phyloP scores from a whole-genome alignment of 345 rosid species.

The Eutrema japonicum region DNA sequence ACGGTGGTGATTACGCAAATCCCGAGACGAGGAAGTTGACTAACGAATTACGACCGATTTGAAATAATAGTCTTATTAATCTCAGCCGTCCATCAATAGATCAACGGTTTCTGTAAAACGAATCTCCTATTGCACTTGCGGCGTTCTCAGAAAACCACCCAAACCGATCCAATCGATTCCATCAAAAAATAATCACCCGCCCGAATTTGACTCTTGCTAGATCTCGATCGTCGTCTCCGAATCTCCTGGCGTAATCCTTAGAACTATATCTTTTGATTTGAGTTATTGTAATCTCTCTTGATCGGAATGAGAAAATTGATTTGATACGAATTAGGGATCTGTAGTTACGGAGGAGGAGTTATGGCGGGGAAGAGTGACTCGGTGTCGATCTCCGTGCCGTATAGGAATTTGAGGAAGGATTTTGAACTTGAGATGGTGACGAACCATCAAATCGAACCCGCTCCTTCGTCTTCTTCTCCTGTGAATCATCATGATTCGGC shows the following conservation, averaged over 20 bases:
- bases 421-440: slow-evolving; percentile 72
- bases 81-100: slow-evolving; percentile 22
- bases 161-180: slow-evolving; percentile 32
- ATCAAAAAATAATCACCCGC: slow-evolving; percentile 12
- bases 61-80: slow-evolving; percentile 8
- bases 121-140: slow-evolving; percentile 11
- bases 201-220: slow-evolving; percentile 36
- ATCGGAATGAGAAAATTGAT: slow-evolving; percentile 24
- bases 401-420: slow-evolving; percentile 77
- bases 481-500: slow-evolving; percentile 37
- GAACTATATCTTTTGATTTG: slow-evolving; percentile 14
- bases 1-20: slow-evolving; percentile 37
- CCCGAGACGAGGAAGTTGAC: slow-evolving; percentile 37
- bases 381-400: slow-evolving; percentile 56
- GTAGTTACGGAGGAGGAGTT: slow-evolving; percentile 32
- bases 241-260: neutral
- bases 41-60: slow-evolving; percentile 22
- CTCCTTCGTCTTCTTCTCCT: slow-evolving; percentile 44
- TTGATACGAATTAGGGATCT: slow-evolving; percentile 31
- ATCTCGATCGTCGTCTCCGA: slow-evolving; percentile 45
- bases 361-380: slow-evolving; percentile 58
- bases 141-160: slow-evolving; percentile 8
- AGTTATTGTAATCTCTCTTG: neutral
- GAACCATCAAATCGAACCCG: slow-evolving; percentile 46
- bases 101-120: slow-evolving; percentile 25